Percentiles rank a stretch among this genome's conserved stretches.
phyloP scores from a whole-genome alignment of 169 alveolate genomes.

The Babesia sp. region DNA sequence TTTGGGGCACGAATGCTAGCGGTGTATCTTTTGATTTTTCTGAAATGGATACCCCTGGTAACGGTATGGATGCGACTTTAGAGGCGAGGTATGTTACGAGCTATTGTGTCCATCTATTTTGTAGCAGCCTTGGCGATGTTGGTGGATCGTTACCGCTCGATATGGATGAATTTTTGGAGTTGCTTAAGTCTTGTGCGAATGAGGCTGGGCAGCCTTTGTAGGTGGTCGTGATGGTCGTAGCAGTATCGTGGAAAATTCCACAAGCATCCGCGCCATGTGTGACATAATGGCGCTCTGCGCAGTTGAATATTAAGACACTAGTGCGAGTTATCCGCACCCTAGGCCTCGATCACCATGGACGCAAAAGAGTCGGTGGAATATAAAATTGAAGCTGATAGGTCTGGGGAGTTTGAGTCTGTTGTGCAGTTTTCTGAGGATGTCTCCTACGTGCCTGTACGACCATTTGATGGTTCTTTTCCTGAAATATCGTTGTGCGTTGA shows the following conservation, averaged over 20 bases:
- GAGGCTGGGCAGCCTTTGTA: constrained; percentile 7
- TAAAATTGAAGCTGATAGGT: too few species aligned
- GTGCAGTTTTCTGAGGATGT: too few species aligned
- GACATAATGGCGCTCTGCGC: too few species aligned
- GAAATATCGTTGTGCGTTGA: too few species aligned
- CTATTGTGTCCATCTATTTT: background rate
- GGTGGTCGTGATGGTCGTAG: background rate
- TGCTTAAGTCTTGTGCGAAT: constrained; percentile 38
- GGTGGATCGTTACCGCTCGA: constrained; percentile 16
- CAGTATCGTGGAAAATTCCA: constrained; percentile 4
- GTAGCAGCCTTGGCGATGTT: background rate
- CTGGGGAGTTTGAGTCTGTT: too few species aligned
- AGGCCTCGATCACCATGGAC: too few species aligned
- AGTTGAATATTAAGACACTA: too few species aligned
- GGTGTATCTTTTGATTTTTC: background rate
- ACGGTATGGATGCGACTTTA: background rate
- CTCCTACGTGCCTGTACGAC: too few species aligned
- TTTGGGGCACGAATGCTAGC: background rate
- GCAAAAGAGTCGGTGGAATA: background rate
- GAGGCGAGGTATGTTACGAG: background rate
- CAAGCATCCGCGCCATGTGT: background rate
- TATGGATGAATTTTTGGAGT: constrained; percentile 60
- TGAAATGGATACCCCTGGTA: background rate
- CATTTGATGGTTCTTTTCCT: too few species aligned
- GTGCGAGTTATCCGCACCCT: too few species aligned